Base-by-base conservation (phyloP, 1,284 basidiomycete species). In the Meira nashicola region DNA sequence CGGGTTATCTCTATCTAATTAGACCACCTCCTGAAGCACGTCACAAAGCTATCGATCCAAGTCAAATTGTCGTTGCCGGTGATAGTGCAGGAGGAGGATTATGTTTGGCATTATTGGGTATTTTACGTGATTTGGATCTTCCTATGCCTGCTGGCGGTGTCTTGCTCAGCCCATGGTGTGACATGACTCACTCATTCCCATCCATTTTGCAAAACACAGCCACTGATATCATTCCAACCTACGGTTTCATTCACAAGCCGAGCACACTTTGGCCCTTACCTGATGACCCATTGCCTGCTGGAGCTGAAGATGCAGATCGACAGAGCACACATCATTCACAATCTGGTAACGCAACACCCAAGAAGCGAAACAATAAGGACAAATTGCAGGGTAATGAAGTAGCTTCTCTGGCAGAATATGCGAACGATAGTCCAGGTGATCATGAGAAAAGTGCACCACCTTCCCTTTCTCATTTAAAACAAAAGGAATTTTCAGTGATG, bases 41-140 rank as follows among this genome's bases (percentile, higher is more conserved):
- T 57, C 73, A 73, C 46, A 80, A 81, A 14, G 84, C 92, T 0
- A 86, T 99, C 14, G 84, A 89, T 57, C 92, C 94, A 0, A 83
- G 83, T 1, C 86, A 88, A 64, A 89, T 96, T 48, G 84, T 97
- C 10, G 68, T 84, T 2, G 87, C 87, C 0, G 95, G 95, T 0
- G 92, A 95, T 79, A 94, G 91, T 25, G 94, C 95, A 0, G 95
- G 95, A 4, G 95, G 93, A 3, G 92, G 92, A 0, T 81, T 97
- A 12, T 84, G 85, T 0, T 81, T 96, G 54, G 88, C 92, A 0
- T 81, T 96, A 17, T 82, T 98, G 1, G 91, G 94, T 77, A 84
- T 95, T n/a, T 84, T 99, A 39, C 87, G 95, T 2, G 95, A 99
- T 78, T 81, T 85, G 1, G 86, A 85, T 0, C 81, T 95, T 23